A percentile compares a stretch with the other conserved stretches of the same genome.
These are phyloP conservation scores for Cystobasidiopsis lactophilus DNA, from an alignment of 768 basidiomycete species.

Conservation along the genomic window DNA sequence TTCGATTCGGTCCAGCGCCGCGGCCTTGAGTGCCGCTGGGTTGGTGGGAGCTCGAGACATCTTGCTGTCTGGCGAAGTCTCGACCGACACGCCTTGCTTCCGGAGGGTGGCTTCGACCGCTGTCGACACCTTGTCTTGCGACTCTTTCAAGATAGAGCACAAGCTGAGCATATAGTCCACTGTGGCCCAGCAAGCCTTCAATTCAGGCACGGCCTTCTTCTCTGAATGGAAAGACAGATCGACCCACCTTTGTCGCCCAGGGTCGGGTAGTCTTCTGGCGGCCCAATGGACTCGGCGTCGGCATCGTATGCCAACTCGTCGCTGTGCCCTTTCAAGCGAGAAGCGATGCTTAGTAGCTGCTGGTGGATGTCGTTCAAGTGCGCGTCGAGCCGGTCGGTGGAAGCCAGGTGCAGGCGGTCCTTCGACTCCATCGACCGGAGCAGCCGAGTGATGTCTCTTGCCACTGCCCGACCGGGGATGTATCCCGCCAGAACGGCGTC, in stretches of 20 bases:
- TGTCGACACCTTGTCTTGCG: slow-evolving; percentile 1
- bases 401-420: background rate
- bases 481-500: background rate
- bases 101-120: background rate
- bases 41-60: background rate
- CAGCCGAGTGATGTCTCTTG: slow-evolving; percentile 9
- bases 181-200: background rate
- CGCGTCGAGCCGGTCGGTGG: background rate
- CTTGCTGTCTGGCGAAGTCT: background rate
- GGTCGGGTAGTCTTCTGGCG: background rate
- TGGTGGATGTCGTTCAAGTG: slow-evolving; percentile 7
- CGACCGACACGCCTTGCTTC: background rate
- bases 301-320: background rate
- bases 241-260: slow-evolving; percentile 1
- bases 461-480: slow-evolving; percentile 4
- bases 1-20: slow-evolving; percentile 4
- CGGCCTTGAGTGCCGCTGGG: background rate
- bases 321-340: background rate
- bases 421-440: slow-evolving; percentile 8
- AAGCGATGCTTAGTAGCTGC: slow-evolving; percentile 6
- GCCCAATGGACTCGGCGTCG: background rate
- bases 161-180: background rate
- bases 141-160: background rate
- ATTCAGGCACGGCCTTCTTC: too few species aligned
- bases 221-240: background rate